phyloP scores from a whole-genome alignment of 2,329 filamentous ascomycete genomes.

The Scopulariopsis brevicaulis region DNA sequence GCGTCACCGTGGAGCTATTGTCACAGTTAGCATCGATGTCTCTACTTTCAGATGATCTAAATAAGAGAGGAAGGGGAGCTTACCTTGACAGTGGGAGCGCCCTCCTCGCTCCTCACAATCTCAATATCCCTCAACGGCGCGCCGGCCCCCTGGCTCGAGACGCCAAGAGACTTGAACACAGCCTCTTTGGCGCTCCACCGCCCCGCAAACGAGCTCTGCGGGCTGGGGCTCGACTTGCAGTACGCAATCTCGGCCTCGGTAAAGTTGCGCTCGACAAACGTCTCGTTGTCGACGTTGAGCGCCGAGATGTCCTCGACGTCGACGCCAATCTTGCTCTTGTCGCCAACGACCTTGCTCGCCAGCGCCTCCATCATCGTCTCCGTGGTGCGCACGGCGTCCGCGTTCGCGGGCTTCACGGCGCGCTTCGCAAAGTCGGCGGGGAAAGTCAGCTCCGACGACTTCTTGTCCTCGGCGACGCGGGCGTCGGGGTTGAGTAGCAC shows the following conservation, averaged over 20 bases:
- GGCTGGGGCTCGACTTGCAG: conserved; percentile 67
- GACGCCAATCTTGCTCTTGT: conserved; percentile 75
- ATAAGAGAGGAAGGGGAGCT: conserved; percentile 21
- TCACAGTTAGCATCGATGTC: neutral
- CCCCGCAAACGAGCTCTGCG: conserved; percentile 85
- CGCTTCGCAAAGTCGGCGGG: conserved; percentile 58
- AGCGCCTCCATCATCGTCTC: conserved; percentile 68
- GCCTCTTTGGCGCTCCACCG: conserved; percentile 98
- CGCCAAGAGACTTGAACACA: conserved; percentile 93
- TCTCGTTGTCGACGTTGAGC: conserved; percentile 88
- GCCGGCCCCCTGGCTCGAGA: conserved; percentile 76
- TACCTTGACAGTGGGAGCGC: conserved; percentile 77
- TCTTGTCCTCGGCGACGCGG: conserved; percentile 77
- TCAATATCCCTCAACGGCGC: conserved; percentile 92
- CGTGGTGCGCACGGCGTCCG: conserved; percentile 48
- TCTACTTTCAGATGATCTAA: neutral
- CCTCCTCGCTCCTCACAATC: conserved; percentile 68
- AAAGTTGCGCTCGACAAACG: conserved; percentile 92
- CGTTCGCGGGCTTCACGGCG: conserved; percentile 39
- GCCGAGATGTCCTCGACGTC: conserved; percentile 84
- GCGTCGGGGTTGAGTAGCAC: conserved; percentile 92
- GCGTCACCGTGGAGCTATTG: conserved; percentile 75
- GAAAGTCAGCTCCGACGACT: conserved; percentile 68
- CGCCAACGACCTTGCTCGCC: conserved; percentile 48
- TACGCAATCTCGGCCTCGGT: conserved; percentile 75